Percentiles rank a stretch among this genome's conserved stretches.
These are phyloP conservation scores for Penicillium flavigenum DNA, from an alignment of 495 filamentous ascomycete genomes.

Conservation along the genomic window DNA sequence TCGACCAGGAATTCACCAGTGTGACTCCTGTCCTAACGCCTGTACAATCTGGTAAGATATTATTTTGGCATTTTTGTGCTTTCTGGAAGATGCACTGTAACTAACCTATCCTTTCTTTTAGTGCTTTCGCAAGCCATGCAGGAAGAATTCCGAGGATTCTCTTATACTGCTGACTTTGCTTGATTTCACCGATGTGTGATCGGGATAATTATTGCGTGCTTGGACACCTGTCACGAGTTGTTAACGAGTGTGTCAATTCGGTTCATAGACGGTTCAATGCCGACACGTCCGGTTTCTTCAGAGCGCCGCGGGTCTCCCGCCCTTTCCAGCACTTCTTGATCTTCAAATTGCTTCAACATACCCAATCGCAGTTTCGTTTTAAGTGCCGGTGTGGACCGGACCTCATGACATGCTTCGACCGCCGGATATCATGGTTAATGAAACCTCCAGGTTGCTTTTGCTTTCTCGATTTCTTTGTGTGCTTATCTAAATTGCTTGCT, in stretches of 20 bases:
- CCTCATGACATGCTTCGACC: slow-evolving; percentile 22
- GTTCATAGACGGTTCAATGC: slow-evolving; percentile 9
- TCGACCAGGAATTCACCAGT: slow-evolving; percentile 97
- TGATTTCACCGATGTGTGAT: slow-evolving; percentile 30
- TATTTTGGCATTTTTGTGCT: background rate
- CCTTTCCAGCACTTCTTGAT: slow-evolving; percentile 14
- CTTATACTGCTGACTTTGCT: slow-evolving; percentile 79
- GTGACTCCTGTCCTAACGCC: slow-evolving; percentile 97
- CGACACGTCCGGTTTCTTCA: slow-evolving; percentile 16
- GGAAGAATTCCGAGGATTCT: slow-evolving; percentile 99
- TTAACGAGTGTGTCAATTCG: slow-evolving; percentile 5
- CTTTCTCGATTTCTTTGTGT: slow-evolving; percentile 15
- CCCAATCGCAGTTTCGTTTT: slow-evolving; percentile 30
- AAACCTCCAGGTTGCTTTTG: slow-evolving; percentile 20
- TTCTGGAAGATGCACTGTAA: slow-evolving; percentile 11
- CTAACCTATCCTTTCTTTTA: slow-evolving; percentile 35
- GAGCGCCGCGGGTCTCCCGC: slow-evolving; percentile 18
- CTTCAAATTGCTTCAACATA: slow-evolving; percentile 32
- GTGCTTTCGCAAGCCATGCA: slow-evolving; percentile 98
- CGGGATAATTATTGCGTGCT: slow-evolving; percentile 18
- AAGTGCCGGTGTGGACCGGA: slow-evolving; percentile 26
- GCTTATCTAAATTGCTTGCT: slow-evolving; percentile 30
- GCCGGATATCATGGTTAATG: slow-evolving; percentile 30
- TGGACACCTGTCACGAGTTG: slow-evolving; percentile 13
- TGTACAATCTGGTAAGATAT: slow-evolving; percentile 88